Percentiles rank a stretch among this genome's conserved stretches.
Evolutionary conservation across 1,284 basidiomycete species (phyloP).

Genomic region (Naganishia albida): DNA sequence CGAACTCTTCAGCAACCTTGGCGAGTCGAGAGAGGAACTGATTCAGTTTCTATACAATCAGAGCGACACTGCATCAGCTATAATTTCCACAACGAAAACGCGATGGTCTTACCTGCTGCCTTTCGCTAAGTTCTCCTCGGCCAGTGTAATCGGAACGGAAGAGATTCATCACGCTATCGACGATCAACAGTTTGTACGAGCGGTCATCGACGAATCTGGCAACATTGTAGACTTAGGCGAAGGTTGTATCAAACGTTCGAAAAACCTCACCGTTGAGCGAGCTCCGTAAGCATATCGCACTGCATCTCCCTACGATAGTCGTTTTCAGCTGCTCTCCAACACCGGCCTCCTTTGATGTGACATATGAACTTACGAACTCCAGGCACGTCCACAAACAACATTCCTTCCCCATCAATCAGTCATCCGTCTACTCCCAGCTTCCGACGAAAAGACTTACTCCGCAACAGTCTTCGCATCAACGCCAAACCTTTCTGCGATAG

Average conservation of each 20-base stretch:
- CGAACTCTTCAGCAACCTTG: constrained; percentile 85
- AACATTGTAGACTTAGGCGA: neutral
- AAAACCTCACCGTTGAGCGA: constrained; percentile 47
- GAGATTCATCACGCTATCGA: constrained; percentile 92
- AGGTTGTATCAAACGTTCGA: neutral
- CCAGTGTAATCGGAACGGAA: constrained; percentile 92
- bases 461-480: constrained; percentile 82
- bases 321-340: neutral
- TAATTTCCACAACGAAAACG: neutral
- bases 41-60: constrained; percentile 54
- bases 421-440: constrained; percentile 39
- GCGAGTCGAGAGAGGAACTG: constrained; percentile 87
- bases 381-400: constrained; percentile 34
- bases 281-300: constrained; percentile 50
- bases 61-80: constrained; percentile 1
- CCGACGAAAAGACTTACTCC: constrained; percentile 67
- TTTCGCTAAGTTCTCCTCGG: constrained; percentile 84
- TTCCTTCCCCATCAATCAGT: constrained; percentile 43
- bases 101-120: constrained; percentile 64
- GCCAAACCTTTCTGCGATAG: constrained; percentile 86
- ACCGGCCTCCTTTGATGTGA: neutral
- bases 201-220: constrained; percentile 53
- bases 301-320: constrained; percentile 44
- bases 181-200: constrained; percentile 53
- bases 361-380: constrained; percentile 29